These are phyloP conservation scores for California macrophylla DNA, from an alignment of 441 rosid species.

Conservation along the genomic window DNA sequence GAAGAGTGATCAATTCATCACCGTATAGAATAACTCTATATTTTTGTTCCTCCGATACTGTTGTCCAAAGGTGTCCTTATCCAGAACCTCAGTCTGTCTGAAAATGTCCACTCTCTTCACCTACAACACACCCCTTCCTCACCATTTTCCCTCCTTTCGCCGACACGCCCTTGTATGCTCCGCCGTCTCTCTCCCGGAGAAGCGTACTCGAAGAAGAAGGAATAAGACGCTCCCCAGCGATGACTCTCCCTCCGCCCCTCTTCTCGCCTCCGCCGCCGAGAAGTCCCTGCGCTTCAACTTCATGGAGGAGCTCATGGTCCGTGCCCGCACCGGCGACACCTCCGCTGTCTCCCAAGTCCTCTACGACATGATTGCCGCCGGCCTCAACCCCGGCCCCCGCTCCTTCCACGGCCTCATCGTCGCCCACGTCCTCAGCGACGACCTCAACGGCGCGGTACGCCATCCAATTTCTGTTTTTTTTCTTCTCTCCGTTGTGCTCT, in stretches of 20 bases:
- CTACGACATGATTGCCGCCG: conserved; percentile 92
- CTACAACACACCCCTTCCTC: neutral
- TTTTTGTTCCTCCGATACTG: no score
- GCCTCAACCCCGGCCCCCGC: conserved; percentile 80
- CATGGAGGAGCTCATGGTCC: conserved; percentile 87
- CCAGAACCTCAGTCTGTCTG: neutral
- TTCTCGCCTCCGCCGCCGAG: conserved; percentile 56
- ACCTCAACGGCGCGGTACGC: conserved; percentile 77
- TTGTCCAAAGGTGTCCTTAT: neutral
- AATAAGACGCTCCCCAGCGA: neutral
- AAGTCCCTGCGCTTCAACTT: conserved; percentile 67
- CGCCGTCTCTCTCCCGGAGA: neutral
- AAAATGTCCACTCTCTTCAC: neutral
- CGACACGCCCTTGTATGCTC: neutral
- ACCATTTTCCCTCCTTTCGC: neutral
- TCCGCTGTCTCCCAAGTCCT: conserved; percentile 63
- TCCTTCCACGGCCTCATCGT: conserved; percentile 86
- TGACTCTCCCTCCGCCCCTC: conserved; percentile 6
- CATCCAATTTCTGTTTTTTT: neutral
- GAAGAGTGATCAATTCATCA: no score
- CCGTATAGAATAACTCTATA: no score
- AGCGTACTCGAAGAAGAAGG: neutral
- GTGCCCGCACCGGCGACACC: conserved; percentile 59
- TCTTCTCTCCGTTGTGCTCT: neutral
- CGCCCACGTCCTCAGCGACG: conserved; percentile 56